Base-by-base conservation (phyloP, 371 early-diverging fungal species). In the Apophysomyces ossiformis region DNA sequence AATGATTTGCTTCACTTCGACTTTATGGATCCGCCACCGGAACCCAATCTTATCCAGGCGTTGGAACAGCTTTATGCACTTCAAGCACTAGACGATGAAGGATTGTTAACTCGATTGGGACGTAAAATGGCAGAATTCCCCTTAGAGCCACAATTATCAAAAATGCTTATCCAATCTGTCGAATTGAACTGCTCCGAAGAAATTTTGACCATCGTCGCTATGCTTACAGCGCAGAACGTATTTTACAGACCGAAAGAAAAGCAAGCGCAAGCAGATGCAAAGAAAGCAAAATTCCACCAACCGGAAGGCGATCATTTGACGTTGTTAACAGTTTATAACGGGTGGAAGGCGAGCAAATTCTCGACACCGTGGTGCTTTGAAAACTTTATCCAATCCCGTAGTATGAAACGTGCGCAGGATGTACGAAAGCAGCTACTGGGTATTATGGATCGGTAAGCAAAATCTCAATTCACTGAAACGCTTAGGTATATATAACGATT, bases 271-370 rank as follows among this genome's bases (percentile, higher is more conserved):
- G 97, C 98, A 0, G 98, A 99, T 78, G 85, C 92, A 62, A 95
- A 95, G 72, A 98, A 98, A 72, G 96, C 96, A 13, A 95, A 94
- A 72, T 99, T 99, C 75, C 95, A 96, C 77, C 97, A 96, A 74
- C 96, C 96, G 1, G 99, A 99, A 72, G 98, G 97, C 21, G 99
- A 99, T 77, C 99, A 99, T 70, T 79, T 99, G 41, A 99, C 99
- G 7, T 85, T 99, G 39, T 82, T 99, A 62, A 89, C 95, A 0
- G 98, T 99, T 1, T 98, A 96, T 82, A 96, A 99, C 72, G 91
- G 87, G 32, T 99, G 98, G 88, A 92, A 92, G 68, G 92, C 90
- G 6, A 87, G 88, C 67, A 93, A 94, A 50, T 97, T 92, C 69
- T 90, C 92, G 58, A 93, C 92, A 66, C 83, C 92, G 8, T 99